Conservation (phyloP, 768 basidiomycete species). For the Pholiota conissans region DNA sequence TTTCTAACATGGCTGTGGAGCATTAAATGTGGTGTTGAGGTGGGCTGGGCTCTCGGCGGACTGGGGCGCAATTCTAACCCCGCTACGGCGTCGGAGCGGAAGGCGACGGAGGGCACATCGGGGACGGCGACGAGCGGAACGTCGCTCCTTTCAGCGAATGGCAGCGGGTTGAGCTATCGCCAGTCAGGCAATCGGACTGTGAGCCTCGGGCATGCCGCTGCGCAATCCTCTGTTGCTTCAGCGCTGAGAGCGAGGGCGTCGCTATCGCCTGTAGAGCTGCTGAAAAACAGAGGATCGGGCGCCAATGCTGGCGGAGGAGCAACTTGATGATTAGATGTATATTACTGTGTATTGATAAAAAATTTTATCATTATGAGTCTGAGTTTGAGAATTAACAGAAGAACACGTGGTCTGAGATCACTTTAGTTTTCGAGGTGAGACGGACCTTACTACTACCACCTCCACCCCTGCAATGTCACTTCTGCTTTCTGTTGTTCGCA, state of each 20-base stretch:
- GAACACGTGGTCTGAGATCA: conserved; percentile 15
- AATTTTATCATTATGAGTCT: too few relatives aligned
- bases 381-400: too few relatives aligned
- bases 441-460: conserved; percentile 4
- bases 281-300: neutral
- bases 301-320: neutral
- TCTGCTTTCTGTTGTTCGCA: conserved; percentile 18
- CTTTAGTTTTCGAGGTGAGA: conserved; percentile 9
- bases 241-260: neutral
- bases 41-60: conserved; percentile 76
- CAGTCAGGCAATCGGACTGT: conserved; percentile 23
- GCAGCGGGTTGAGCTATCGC: conserved; percentile 8
- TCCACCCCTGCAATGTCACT: conserved; percentile 18
- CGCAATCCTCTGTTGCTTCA: conserved; percentile 5
- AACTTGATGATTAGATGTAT: neutral
- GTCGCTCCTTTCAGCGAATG: neutral
- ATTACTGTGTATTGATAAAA: neutral
- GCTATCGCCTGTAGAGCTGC: neutral
- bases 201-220: conserved; percentile 25
- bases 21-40: conserved; percentile 76
- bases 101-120: conserved; percentile 4
- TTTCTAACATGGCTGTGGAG: conserved; percentile 87
- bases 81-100: conserved; percentile 4
- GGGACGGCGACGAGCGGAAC: neutral
- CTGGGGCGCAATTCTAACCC: conserved; percentile 26